Percentiles rank a stretch among this genome's conserved stretches.
These are phyloP conservation scores for Xylaria bambusicola DNA, from an alignment of 495 filamentous ascomycete genomes.

Conservation along the genomic window DNA sequence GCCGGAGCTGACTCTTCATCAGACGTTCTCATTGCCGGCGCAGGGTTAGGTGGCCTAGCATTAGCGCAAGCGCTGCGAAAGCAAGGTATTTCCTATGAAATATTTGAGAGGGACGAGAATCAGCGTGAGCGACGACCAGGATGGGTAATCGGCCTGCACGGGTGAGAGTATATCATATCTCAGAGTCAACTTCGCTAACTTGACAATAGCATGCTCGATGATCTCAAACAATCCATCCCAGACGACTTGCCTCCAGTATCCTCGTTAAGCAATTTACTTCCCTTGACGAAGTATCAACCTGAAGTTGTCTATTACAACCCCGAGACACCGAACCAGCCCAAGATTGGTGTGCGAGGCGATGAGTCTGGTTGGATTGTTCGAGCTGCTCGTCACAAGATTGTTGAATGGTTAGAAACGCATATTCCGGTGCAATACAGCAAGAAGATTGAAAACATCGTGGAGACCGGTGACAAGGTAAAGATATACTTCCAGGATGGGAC, in stretches of 20 bases:
- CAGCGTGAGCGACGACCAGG: conserved; percentile 37
- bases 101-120: conserved; percentile 51
- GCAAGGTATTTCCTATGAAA: conserved; percentile 51
- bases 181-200: not conserved
- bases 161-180: conserved; percentile 9
- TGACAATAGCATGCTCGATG: conserved; percentile 26
- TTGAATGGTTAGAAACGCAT: conserved; percentile 28
- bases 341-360: conserved; percentile 31
- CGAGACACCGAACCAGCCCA: conserved; percentile 4
- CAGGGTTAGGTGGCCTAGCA: conserved; percentile 55
- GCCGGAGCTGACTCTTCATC: not conserved
- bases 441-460: conserved; percentile 24
- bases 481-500: conserved; percentile 41
- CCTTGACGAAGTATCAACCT: conserved; percentile 25
- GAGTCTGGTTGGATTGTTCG: conserved; percentile 27
- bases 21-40: conserved; percentile 49
- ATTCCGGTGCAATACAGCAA: conserved; percentile 33
- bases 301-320: conserved; percentile 15
- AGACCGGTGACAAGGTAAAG: conserved; percentile 24
- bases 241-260: conserved; percentile 37
- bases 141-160: conserved; percentile 40
- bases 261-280: conserved; percentile 37
- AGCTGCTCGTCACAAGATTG: conserved; percentile 30
- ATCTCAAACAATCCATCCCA: conserved; percentile 39
- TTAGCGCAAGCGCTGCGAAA: conserved; percentile 57